These are phyloP conservation scores for Diplodia mutila DNA, from an alignment of 2,329 filamentous ascomycete species.

Conservation along the genomic window DNA sequence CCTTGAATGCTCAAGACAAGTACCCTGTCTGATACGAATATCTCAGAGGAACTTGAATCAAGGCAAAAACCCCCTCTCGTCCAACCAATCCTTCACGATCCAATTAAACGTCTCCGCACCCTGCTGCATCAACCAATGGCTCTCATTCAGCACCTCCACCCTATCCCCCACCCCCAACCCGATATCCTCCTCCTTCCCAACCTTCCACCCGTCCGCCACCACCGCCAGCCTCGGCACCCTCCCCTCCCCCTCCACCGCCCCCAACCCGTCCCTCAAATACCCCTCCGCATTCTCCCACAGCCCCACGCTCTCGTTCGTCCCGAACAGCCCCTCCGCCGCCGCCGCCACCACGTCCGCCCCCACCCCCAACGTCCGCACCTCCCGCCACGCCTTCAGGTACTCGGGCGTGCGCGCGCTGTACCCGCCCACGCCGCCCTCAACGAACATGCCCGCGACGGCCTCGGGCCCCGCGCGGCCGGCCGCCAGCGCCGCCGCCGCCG, in stretches of 20 bases:
- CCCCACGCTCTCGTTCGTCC: neutral
- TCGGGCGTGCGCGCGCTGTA: neutral
- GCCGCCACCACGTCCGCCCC: neutral
- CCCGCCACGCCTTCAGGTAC: neutral
- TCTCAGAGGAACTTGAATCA: too few species aligned
- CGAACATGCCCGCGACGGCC: too few species aligned
- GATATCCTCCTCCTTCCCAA: neutral
- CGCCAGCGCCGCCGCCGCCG: neutral
- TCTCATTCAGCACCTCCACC: neutral
- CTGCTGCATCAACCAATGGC: neutral
- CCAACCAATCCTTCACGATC: neutral
- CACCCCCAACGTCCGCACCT: neutral
- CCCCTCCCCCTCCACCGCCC: neutral
- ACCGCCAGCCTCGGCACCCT: neutral
- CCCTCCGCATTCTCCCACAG: neutral
- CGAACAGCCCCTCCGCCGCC: neutral
- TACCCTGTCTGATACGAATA: too few species aligned
- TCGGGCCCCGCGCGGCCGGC: too few species aligned
- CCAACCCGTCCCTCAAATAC: neutral
- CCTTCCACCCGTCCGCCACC: neutral
- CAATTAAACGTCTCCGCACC: neutral
- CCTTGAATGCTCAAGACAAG: too few species aligned
- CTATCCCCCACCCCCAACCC: neutral
- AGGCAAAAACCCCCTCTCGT: neutral
- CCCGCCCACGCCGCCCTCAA: neutral